phyloP scores from a whole-genome alignment of 345 rosid species.

The Acer negundo region DNA sequence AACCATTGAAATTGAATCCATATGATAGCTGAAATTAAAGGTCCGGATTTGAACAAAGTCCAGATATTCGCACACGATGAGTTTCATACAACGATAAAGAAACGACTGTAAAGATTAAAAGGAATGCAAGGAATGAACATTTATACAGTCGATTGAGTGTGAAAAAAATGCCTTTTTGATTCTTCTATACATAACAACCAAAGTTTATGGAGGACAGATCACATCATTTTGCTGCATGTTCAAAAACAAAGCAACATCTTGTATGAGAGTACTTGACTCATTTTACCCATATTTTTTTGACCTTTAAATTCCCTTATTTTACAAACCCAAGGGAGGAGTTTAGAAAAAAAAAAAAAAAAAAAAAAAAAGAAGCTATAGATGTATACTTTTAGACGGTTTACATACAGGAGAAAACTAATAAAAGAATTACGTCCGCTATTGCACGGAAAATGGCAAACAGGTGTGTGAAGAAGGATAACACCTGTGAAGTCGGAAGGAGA shows the following conservation, averaged over 20 bases:
- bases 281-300: slow-evolving; percentile 11
- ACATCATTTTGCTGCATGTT: slow-evolving; percentile 29
- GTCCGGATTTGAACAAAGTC: background rate
- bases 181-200: slow-evolving; percentile 30
- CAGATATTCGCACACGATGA: background rate
- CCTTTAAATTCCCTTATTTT: slow-evolving; percentile 45
- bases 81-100: background rate
- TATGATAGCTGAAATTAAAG: background rate
- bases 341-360: background rate
- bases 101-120: background rate
- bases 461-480: slow-evolving; percentile 17
- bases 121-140: background rate
- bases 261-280: background rate
- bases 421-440: slow-evolving; percentile 53
- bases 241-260: slow-evolving; percentile 32
- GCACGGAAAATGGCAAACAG: slow-evolving; percentile 24
- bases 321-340: slow-evolving; percentile 35
- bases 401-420: slow-evolving; percentile 51
- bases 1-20: no score
- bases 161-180: slow-evolving; percentile 12
- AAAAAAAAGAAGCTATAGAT: slow-evolving; percentile 24
- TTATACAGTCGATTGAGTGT: background rate
- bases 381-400: slow-evolving; percentile 44
- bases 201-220: slow-evolving; percentile 12
- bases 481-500: slow-evolving; percentile 34